Base-by-base conservation (phyloP, 192 early-diverging fungal genomes). In the Bifiguratus adelaidae region DNA sequence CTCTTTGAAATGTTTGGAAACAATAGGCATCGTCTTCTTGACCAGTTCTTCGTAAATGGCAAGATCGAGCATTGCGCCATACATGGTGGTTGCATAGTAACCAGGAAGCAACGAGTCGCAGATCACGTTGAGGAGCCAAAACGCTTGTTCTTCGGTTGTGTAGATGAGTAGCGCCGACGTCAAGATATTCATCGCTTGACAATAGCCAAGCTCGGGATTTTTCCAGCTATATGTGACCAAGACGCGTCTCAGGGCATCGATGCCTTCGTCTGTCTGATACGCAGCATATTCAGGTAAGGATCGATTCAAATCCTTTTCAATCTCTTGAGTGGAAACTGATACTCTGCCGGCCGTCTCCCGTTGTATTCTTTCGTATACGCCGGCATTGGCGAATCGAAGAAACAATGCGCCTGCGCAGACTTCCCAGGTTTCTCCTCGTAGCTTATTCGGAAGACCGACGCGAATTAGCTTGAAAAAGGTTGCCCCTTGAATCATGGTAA, bases 111-210 rank as follows among this genome's bases (percentile, higher is more conserved):
- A 57, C 27, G 76, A 68, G 41, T 91, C 86, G 51, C 81, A 82
- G 25, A 91, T 63, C 22, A 90, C 77, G 0, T 78, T 70, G 32
- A 93, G 63, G 3, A 84, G 75, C 86, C 86, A 93, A 48, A 93
- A 93, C 15, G 85, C 86, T 51, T 93, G 89, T 62, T 93, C 91
- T 53, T 93, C 91, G 11, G 74, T 79, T 70, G 88, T 71, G 57
- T 82, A 91, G 27, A 93, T 82, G 23, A 93, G 69, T 55, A 93
- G 62, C 2, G 87, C 81, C 16, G 81, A 85, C 27, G 86, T 86
- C 3, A 93, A 77, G 67, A 93, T 88, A 60, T 93, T 93, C 91
- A 93, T 93, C 1, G 91, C 89, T 59, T 93, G 91, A 64, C 91
- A 93, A 71, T 93, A 93, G 5, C 91, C 91, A 20, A 93, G 77